phyloP scores from a whole-genome alignment of 768 basidiomycete genomes.

The Tylopilus sp. region DNA sequence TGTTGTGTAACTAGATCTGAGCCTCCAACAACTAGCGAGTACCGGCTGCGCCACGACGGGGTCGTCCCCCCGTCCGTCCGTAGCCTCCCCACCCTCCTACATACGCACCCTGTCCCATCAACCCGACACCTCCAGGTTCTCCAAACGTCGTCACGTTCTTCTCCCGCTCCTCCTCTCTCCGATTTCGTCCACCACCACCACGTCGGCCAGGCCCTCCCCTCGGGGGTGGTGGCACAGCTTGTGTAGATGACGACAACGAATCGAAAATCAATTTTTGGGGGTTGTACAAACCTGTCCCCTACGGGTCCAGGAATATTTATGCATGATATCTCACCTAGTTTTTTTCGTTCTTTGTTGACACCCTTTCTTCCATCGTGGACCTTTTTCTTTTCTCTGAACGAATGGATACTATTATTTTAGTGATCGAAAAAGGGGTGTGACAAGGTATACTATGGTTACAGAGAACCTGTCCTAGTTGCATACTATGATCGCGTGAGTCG shows the following conservation, averaged over 20 bases:
- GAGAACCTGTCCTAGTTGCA: not conserved
- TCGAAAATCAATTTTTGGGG: conserved; percentile 82
- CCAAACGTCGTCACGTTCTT: conserved; percentile 86
- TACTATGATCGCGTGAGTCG: conserved; percentile 11
- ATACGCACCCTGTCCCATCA: conserved; percentile 76
- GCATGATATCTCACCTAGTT: conserved; percentile 27
- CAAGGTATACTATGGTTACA: not conserved
- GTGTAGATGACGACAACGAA: conserved; percentile 52
- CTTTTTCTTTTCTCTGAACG: not conserved
- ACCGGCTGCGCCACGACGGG: conserved; percentile 30
- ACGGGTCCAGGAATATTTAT: conserved; percentile 36
- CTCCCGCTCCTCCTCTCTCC: conserved; percentile 81
- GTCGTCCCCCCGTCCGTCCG: conserved; percentile 47
- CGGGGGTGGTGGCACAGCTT: conserved; percentile 26
- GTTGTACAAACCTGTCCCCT: too few species aligned
- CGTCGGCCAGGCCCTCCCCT: conserved; percentile 42
- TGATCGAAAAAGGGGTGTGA: not conserved
- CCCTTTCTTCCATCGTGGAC: not conserved
- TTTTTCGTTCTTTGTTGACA: conserved; percentile 2
- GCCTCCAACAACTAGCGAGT: conserved; percentile 22
- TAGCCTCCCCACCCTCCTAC: conserved; percentile 77
- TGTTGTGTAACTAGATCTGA: too few species aligned
- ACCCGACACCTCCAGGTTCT: conserved; percentile 74
- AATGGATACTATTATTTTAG: conserved; percentile 14
- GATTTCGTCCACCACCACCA: conserved; percentile 55